Evolutionary conservation across 169 alveolate genomes (phyloP), one percentile per base, ranked within the genome.

Genomic region (Neospora caninum): DNA sequence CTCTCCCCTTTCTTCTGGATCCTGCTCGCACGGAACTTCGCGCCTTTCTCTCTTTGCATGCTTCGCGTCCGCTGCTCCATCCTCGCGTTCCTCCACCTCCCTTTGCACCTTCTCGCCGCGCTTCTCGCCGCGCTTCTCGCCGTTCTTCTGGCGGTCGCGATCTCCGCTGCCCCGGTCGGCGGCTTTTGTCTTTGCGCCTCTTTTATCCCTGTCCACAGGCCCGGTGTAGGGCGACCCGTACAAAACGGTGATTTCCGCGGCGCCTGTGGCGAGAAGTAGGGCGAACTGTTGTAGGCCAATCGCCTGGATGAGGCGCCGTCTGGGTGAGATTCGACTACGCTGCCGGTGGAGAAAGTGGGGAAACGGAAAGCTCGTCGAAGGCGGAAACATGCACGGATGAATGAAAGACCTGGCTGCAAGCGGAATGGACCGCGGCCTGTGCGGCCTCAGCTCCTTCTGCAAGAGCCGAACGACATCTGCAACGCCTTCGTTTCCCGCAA

Each of bases 401-500:
- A 84, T 27, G 88, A 93, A 64, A 20, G 93, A 80, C 20, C 95
- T 22, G 25, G 95, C 95, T 34, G 95, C 95, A 20, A 86, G 34
- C 10, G 95, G 95, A 73, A 93, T 54, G 31, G 95, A 93, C n/a
- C 41, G 41, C 89, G 73, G 94, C 70, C 73, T 91, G 80, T 67
- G 93, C 38, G 78, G 83, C 29, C 36, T 10, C 34, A 54, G 64
- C 84, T 38, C 45, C 54, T 86, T 58, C 92, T 92, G 95, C 80
- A 92, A 34, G 22, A 54, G 93, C 18, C 83, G 88, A 43, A 93
- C 88, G 13, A 93, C 94, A 34, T 93, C 95, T 31, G 94, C 95
- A 25, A 82, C 95, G 7, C 95, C 95, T 69, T 93, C 95, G 39
- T 93, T 93, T 43, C 95, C 95, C n/a, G 92, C 91, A 41, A 93